Conservation (phyloP, 1,284 basidiomycete genomes). For the Cutaneotrichosporon arboriforme region DNA sequence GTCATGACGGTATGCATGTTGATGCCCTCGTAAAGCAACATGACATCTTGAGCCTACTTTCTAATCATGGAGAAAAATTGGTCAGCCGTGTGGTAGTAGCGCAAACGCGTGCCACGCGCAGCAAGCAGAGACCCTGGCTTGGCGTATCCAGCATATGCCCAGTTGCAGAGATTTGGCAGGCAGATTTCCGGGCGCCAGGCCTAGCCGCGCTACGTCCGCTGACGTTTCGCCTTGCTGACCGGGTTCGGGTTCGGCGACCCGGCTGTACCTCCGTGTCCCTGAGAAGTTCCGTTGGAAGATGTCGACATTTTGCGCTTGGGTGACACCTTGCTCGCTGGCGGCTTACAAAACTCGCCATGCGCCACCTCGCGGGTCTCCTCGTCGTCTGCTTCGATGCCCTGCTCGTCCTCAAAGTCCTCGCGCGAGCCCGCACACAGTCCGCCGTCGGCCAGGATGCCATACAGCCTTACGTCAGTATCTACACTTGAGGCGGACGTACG, state of each 20-base stretch:
- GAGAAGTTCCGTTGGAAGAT: neutral
- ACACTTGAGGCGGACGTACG: conserved; percentile 22
- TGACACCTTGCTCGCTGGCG: too few species aligned
- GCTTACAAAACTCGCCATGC: conserved; percentile 35
- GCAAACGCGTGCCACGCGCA: too few species aligned
- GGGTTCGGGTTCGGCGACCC: neutral
- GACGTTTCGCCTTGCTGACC: neutral
- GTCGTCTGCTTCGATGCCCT: conserved; percentile 39
- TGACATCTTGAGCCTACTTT: too few species aligned
- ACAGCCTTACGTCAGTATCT: conserved; percentile 8
- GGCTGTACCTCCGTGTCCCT: too few species aligned
- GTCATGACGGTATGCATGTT: neutral
- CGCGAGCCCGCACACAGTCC: conserved; percentile 20
- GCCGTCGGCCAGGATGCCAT: conserved; percentile 27
- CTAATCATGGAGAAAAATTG: conserved; percentile 6
- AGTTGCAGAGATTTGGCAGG: too few species aligned
- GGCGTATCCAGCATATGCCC: too few species aligned
- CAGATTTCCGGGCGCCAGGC: neutral
- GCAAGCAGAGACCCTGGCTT: too few species aligned
- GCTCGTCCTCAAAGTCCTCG: conserved; percentile 38
- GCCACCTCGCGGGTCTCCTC: conserved; percentile 37
- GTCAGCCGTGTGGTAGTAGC: neutral
- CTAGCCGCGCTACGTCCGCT: neutral
- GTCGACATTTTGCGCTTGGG: neutral
- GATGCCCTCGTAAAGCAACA: neutral